Evolutionary conservation across 257 asterid genomes (phyloP), one percentile per base, ranked within the genome.

Genomic region (Handroanthus guayacan): DNA sequence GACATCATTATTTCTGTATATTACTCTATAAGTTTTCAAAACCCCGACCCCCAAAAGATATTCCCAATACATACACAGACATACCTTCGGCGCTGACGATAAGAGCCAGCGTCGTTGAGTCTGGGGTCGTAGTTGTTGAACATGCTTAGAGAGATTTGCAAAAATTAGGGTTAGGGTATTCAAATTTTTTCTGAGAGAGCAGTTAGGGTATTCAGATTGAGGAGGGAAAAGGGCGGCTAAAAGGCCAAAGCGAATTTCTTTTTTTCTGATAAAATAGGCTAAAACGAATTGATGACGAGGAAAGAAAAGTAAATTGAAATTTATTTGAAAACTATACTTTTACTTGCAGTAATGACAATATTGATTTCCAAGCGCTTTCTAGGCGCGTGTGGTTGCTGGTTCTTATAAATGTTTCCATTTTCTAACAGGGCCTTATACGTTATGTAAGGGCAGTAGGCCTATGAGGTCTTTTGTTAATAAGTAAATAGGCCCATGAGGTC

Each of bases 71-170:
- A 77, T 36, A 34, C 4, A 38, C 5, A 52, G 56, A 54, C 57
- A 41, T 87, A 94, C 98, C 96, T 86, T 62, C 98, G 92, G 61
- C 97, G 97, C 73, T 89, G 88, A 69, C 96, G 97, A 65, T 94
- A 94, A 51, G 98, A 91, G 73, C 80, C 72, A 60, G 89, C 83
- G 52, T 94, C 97, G 56, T 83, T 74, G 57, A 88, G 84, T 61
- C 99, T 88, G 72, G 94, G 69, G 54, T 94, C 99, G 80, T 87
- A 84, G 73, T 80, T 79, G 75, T 75, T 85, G 62, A 34, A 86
- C 97, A 94, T 89, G 81, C 44, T 69, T 67, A n/a, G 45, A 62
- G 44, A 9, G 78, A 45, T 9, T 69, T 38, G 81, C 44, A 9
- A 9, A 16, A 68, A 66, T 65, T 48, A 39, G 77, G 86, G 44